Percentiles rank a stretch among this genome's conserved stretches.
These are phyloP conservation scores for Pythium periplocum DNA, from an alignment of 352 stramenopile species.

Conservation along the genomic window DNA sequence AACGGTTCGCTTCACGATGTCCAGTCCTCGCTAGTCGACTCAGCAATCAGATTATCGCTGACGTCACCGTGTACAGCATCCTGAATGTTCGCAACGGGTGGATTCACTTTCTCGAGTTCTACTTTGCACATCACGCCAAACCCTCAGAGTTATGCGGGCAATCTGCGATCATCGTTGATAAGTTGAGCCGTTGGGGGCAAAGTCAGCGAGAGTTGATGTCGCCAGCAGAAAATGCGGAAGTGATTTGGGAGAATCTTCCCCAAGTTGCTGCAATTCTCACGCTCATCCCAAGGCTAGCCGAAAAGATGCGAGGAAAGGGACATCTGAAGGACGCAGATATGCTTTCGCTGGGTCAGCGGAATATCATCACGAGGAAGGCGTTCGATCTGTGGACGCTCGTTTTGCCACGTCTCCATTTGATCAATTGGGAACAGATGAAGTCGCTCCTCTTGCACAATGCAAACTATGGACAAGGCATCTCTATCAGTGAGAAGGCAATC, in stretches of 20 bases:
- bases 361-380: constrained; percentile 35
- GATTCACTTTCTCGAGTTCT: constrained; percentile 78
- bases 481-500: constrained; percentile 50
- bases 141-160: constrained; percentile 42
- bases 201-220: too few species aligned
- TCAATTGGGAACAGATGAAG: constrained; percentile 56
- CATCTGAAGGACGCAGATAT: constrained; percentile 14
- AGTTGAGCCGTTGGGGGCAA: constrained; percentile 20
- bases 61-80: constrained; percentile 68
- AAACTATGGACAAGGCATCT: constrained; percentile 36
- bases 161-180: constrained; percentile 34
- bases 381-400: constrained; percentile 65
- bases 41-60: constrained; percentile 52
- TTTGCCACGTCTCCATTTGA: constrained; percentile 41
- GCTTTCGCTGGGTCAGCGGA: constrained; percentile 33
- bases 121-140: constrained; percentile 21
- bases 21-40: constrained; percentile 38
- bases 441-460: constrained; percentile 20
- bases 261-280: constrained; percentile 58
- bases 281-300: constrained; percentile 9
- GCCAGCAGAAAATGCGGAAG: constrained; percentile 20
- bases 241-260: constrained; percentile 74
- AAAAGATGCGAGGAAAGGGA: background rate
- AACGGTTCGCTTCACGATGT: constrained; percentile 42
- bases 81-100: constrained; percentile 72